Evolutionary conservation across 805 yeast species (phyloP).

Genomic region (Metschnikowia cerradonensis): DNA sequence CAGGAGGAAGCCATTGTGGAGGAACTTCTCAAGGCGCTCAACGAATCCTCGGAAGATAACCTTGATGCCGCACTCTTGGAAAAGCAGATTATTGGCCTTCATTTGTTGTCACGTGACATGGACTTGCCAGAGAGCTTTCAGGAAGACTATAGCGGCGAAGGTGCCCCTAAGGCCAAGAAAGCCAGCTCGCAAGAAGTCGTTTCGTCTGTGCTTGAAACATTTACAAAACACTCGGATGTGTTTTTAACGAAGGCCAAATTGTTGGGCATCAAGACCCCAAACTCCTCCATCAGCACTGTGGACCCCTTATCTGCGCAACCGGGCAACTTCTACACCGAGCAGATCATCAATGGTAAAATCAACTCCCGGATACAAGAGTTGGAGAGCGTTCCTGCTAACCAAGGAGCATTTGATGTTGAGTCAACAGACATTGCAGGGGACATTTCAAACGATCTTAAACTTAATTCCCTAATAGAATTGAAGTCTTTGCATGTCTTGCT

Average conservation of each 20-base stretch:
- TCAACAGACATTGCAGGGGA: neutral
- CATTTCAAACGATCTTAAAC: conserved; percentile 38
- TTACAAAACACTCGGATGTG: conserved; percentile 4
- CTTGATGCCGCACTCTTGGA: conserved; percentile 33
- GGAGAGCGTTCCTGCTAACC: conserved; percentile 63
- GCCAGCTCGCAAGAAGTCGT: conserved; percentile 13
- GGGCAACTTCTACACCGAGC: conserved; percentile 52
- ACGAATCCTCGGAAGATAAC: conserved; percentile 14
- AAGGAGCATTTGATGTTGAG: conserved; percentile 47
- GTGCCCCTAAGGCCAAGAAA: neutral
- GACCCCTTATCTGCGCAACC: conserved; percentile 40
- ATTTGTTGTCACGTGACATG: conserved; percentile 59
- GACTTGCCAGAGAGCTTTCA: conserved; percentile 58
- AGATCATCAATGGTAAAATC: conserved; percentile 49
- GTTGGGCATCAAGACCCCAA: conserved; percentile 36
- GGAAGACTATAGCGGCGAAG: conserved; percentile 23
- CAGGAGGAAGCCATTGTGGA: conserved; percentile 21
- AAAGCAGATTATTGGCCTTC: conserved; percentile 61
- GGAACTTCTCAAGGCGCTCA: conserved; percentile 16
- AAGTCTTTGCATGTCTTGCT: conserved; percentile 62
- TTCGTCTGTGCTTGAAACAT: conserved; percentile 9
- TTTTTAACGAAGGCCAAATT: conserved; percentile 32
- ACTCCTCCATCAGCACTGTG: conserved; percentile 17
- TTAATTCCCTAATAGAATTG: conserved; percentile 66
- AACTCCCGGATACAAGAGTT: conserved; percentile 55